phyloP scores from a whole-genome alignment of 2,329 filamentous ascomycete species.

The Verticillium nonalfalfae region DNA sequence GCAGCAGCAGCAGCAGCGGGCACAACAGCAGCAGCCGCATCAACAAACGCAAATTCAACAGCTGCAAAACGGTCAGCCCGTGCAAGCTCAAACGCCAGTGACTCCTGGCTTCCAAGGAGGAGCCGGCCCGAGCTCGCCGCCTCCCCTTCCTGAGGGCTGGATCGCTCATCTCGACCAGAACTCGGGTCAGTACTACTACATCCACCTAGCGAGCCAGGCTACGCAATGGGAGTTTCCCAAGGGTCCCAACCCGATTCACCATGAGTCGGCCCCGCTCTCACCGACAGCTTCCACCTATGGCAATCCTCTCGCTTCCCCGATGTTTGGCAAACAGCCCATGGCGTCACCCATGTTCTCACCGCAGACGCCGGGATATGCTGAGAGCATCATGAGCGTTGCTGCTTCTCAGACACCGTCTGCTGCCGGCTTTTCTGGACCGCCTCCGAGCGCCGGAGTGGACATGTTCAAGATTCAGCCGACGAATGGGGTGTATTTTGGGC shows the following conservation, averaged over 20 bases:
- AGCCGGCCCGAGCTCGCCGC: conserved; percentile 72
- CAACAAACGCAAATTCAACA: not conserved
- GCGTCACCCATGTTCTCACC: conserved; percentile 79
- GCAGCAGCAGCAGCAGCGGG: conserved; percentile 15
- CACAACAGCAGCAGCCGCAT: not conserved
- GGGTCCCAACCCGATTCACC: conserved; percentile 80
- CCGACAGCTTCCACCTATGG: conserved; percentile 73
- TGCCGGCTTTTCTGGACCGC: conserved; percentile 83
- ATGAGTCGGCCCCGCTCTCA: conserved; percentile 77
- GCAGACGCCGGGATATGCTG: conserved; percentile 76
- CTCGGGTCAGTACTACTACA: conserved; percentile 98
- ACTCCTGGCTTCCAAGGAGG: conserved; percentile 28
- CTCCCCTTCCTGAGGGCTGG: conserved; percentile 94
- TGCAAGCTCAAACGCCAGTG: conserved; percentile 20
- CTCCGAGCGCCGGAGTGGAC: conserved; percentile 81
- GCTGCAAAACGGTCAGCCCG: not conserved
- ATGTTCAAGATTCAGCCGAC: conserved; percentile 91
- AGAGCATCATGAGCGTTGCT: conserved; percentile 79
- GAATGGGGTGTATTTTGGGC: conserved; percentile 96
- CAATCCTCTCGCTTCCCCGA: conserved; percentile 65
- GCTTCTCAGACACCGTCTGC: conserved; percentile 67
- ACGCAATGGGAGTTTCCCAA: conserved; percentile 99
- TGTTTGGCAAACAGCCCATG: conserved; percentile 61
- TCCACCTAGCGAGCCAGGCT: conserved; percentile 88
- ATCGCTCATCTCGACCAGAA: conserved; percentile 94